phyloP scores from a whole-genome alignment of 108 stramenopile genomes.

The Nitzschia sp. region DNA sequence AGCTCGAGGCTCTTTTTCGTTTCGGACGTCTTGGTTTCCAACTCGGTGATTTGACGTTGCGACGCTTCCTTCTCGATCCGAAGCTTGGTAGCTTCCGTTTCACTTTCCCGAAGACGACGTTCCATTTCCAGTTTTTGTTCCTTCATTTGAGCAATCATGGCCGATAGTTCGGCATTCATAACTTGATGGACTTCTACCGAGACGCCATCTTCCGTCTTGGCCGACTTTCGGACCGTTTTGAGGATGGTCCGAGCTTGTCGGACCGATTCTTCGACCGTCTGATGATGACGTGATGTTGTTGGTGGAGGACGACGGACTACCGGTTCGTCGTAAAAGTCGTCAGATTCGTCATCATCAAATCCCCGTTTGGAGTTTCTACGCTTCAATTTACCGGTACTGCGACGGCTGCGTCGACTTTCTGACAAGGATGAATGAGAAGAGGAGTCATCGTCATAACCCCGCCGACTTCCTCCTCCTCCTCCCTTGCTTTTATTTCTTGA shows the following conservation, averaged over 20 bases:
- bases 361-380: neutral
- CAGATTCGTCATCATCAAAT: neutral
- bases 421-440: too few relatives aligned
- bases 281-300: neutral
- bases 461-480: neutral
- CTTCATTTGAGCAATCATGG: slow-evolving; percentile 13
- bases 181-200: slow-evolving; percentile 11
- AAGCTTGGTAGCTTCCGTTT: slow-evolving; percentile 4
- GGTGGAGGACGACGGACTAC: neutral
- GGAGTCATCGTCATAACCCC: too few relatives aligned
- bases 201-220: neutral
- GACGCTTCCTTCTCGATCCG: slow-evolving; percentile 9
- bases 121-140: slow-evolving; percentile 12
- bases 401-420: slow-evolving; percentile 1
- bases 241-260: slow-evolving; percentile 13
- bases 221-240: neutral
- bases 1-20: neutral
- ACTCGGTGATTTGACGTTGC: neutral
- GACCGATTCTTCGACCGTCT: slow-evolving; percentile 10
- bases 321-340: neutral
- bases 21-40: neutral
- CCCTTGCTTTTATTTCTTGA: neutral
- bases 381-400: neutral
- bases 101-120: neutral
- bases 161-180: slow-evolving; percentile 2